Conservation (phyloP, 2,329 filamentous ascomycete genomes). For the Neonectria hederae region DNA sequence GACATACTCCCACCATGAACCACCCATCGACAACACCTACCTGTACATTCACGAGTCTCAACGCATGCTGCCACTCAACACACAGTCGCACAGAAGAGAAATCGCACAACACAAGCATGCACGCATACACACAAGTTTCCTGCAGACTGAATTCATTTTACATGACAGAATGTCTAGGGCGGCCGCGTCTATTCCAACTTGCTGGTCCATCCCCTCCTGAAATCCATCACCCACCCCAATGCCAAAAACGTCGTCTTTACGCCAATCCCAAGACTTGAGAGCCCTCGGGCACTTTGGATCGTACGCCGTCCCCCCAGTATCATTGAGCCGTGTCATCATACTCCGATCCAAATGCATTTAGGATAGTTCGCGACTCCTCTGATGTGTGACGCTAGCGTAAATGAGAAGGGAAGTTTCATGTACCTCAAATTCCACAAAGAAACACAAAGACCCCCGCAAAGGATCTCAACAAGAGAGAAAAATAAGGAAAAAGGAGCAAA, state of each 20-base stretch:
- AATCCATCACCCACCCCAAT: constrained; percentile 17
- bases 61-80: neutral
- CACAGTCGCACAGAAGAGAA: neutral
- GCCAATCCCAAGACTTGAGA: constrained; percentile 31
- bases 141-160: constrained; percentile 40
- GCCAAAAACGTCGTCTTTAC: constrained; percentile 37
- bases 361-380: constrained; percentile 39
- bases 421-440: constrained; percentile 22
- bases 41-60: constrained; percentile 7
- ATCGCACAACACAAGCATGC: constrained; percentile 3
- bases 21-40: neutral
- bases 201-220: constrained; percentile 35
- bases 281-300: constrained; percentile 34
- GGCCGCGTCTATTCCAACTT: constrained; percentile 38
- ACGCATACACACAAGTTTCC: constrained; percentile 28
- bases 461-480: constrained; percentile 23
- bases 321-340: constrained; percentile 40
- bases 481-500: constrained; percentile 17
- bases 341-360: constrained; percentile 45
- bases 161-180: constrained; percentile 37
- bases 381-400: constrained; percentile 39
- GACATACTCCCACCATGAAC: neutral
- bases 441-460: constrained; percentile 31
- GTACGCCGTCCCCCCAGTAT: constrained; percentile 35
- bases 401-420: constrained; percentile 22